phyloP scores from a whole-genome alignment of 805 yeast species.

The Cyberlindnera maritima region DNA sequence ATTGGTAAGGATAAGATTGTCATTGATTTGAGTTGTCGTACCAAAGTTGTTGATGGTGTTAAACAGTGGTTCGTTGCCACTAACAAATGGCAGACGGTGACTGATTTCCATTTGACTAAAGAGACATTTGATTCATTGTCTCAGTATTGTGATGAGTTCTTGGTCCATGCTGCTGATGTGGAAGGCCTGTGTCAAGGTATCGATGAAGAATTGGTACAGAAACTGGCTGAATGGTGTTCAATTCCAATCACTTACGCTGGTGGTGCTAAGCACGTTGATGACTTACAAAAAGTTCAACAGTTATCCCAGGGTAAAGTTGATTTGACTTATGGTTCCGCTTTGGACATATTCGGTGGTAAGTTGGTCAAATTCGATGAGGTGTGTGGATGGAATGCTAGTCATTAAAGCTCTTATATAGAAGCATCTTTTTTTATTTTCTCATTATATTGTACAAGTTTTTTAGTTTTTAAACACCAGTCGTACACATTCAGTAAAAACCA shows the following conservation, averaged over 20 bases:
- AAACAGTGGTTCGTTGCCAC: slow-evolving; percentile 88
- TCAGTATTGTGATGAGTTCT: slow-evolving; percentile 75
- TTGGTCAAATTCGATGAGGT: slow-evolving; percentile 75
- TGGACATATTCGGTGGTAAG: slow-evolving; percentile 92
- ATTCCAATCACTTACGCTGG: slow-evolving; percentile 93
- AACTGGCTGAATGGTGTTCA: slow-evolving; percentile 76
- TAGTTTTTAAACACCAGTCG: too few species aligned
- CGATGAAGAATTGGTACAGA: slow-evolving; percentile 71
- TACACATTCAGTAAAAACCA: too few species aligned
- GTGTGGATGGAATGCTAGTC: slow-evolving; percentile 64
- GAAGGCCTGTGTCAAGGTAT: slow-evolving; percentile 95
- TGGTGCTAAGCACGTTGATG: slow-evolving; percentile 78
- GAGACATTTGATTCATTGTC: slow-evolving; percentile 54
- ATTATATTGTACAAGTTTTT: too few species aligned
- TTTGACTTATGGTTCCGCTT: slow-evolving; percentile 86
- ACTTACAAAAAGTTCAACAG: slow-evolving; percentile 59
- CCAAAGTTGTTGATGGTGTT: slow-evolving; percentile 26
- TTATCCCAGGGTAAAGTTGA: slow-evolving; percentile 85
- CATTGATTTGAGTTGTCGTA: slow-evolving; percentile 85
- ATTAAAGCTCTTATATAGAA: too few species aligned
- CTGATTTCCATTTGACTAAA: slow-evolving; percentile 54
- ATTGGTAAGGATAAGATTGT: slow-evolving; percentile 74
- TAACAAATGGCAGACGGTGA: slow-evolving; percentile 94
- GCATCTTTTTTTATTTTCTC: too few species aligned
- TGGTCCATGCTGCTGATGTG: slow-evolving; percentile 97